Conservation (phyloP, 2,329 filamentous ascomycete species). For the Trichoderma sp. region DNA sequence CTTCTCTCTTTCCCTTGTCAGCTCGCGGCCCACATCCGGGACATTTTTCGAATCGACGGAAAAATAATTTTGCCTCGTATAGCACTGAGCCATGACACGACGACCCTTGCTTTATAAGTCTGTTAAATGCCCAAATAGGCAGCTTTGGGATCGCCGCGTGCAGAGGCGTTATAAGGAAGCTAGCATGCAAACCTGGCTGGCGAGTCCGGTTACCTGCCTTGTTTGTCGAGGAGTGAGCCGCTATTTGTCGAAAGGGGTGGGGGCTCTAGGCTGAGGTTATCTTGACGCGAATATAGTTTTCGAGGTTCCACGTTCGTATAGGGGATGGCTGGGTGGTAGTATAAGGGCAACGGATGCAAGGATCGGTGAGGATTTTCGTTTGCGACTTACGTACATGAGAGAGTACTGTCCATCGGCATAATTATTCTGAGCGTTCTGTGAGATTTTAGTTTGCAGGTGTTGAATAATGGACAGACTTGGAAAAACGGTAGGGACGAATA, state of each 20-base stretch:
- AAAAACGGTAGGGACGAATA: background rate
- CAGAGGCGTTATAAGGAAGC: background rate
- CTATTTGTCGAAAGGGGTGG: background rate
- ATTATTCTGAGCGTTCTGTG: background rate
- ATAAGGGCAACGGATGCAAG: background rate
- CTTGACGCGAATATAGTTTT: background rate
- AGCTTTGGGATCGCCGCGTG: background rate
- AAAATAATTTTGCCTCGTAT: conserved; percentile 19
- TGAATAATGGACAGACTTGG: background rate
- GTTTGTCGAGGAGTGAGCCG: background rate
- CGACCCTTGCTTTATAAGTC: background rate
- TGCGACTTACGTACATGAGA: background rate
- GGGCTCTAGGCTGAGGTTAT: background rate
- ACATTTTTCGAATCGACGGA: background rate
- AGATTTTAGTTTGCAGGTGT: background rate
- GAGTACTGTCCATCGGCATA: background rate
- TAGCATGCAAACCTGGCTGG: background rate
- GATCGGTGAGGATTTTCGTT: background rate
- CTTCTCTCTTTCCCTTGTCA: background rate
- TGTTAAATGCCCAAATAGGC: background rate
- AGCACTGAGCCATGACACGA: background rate
- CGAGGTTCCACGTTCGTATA: background rate
- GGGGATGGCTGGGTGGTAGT: background rate
- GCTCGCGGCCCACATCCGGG: background rate
- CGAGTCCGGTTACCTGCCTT: background rate